These are phyloP conservation scores for Gossypium sturtianum DNA, from an alignment of 345 rosid species.

Conservation along the genomic window DNA sequence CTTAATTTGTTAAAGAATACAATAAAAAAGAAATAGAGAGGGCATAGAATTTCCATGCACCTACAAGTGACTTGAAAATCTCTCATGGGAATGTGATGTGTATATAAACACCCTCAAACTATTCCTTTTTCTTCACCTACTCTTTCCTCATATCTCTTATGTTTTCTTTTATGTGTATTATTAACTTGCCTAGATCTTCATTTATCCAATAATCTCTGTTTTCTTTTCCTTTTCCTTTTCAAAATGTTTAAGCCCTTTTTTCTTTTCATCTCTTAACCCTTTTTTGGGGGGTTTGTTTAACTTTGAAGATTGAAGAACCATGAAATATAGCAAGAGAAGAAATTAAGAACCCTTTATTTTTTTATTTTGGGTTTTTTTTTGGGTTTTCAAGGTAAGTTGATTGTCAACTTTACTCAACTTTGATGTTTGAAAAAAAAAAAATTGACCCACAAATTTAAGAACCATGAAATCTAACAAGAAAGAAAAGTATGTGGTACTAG, in stretches of 20 bases:
- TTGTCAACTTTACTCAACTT: background rate
- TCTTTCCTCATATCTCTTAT: background rate
- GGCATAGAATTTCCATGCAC: slow-evolving; percentile 19
- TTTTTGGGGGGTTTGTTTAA: background rate
- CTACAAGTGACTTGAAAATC: background rate
- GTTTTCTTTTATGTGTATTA: background rate
- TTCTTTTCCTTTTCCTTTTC: background rate
- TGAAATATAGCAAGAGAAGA: no score
- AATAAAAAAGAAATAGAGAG: background rate
- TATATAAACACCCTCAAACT: slow-evolving; percentile 17
- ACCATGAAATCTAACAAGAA: background rate
- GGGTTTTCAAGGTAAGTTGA: background rate
- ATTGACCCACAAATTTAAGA: background rate
- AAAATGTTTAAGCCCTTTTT: background rate
- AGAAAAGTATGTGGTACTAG: background rate
- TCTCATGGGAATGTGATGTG: slow-evolving; percentile 6
- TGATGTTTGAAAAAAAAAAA: background rate
- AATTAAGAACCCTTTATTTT: background rate
- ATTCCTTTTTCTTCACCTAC: slow-evolving; percentile 1
- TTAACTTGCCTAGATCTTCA: slow-evolving; percentile 4
- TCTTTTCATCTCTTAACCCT: background rate
- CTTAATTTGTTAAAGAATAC: background rate
- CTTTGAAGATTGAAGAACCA: no score
- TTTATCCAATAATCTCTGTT: background rate
- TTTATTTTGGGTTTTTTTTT: background rate